A percentile compares a stretch with the other conserved stretches of the same genome.
phyloP scores from a whole-genome alignment of 352 stramenopile species.

The Phytophthora ohioensis region DNA sequence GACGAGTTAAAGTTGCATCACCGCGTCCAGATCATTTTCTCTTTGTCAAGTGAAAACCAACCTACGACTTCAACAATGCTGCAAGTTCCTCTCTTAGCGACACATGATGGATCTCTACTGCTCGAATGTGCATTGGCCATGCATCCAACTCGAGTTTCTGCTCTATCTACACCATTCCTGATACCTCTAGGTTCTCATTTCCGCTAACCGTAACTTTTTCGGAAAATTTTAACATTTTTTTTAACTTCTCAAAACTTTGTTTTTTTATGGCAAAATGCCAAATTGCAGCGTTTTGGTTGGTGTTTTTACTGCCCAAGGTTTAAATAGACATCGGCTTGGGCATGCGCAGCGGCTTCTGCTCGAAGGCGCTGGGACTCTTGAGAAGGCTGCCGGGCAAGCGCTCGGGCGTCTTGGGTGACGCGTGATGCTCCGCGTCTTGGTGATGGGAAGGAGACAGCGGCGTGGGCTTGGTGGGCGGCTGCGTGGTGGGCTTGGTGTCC shows the following conservation, averaged over 20 bases:
- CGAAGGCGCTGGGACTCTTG: slow-evolving; percentile 58
- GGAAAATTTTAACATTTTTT: neutral
- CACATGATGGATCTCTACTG: slow-evolving; percentile 13
- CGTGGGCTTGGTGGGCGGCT: slow-evolving; percentile 3
- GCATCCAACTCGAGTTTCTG: neutral
- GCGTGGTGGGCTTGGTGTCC: slow-evolving; percentile 20
- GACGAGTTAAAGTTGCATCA: slow-evolving; percentile 10
- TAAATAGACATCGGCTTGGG: slow-evolving; percentile 77
- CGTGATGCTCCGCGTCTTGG: neutral
- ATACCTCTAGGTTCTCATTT: slow-evolving; percentile 21
- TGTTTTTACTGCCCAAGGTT: slow-evolving; percentile 2
- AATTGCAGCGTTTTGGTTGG: slow-evolving; percentile 1
- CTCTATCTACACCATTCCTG: slow-evolving; percentile 23
- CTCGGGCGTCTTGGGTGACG: slow-evolving; percentile 27
- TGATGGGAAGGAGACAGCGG: slow-evolving; percentile 1
- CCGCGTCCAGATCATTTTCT: slow-evolving; percentile 32
- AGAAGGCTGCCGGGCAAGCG: slow-evolving; percentile 32
- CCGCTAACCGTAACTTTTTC: neutral
- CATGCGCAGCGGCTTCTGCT: slow-evolving; percentile 74
- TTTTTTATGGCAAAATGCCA: neutral
- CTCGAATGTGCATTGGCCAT: slow-evolving; percentile 32
- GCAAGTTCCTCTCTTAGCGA: slow-evolving; percentile 21
- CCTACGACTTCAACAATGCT: slow-evolving; percentile 1
- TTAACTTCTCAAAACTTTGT: neutral
- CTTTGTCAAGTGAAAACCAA: neutral